These are phyloP conservation scores for Backusella psychrophila DNA, from an alignment of 192 early-diverging fungal species.

Conservation along the genomic window DNA sequence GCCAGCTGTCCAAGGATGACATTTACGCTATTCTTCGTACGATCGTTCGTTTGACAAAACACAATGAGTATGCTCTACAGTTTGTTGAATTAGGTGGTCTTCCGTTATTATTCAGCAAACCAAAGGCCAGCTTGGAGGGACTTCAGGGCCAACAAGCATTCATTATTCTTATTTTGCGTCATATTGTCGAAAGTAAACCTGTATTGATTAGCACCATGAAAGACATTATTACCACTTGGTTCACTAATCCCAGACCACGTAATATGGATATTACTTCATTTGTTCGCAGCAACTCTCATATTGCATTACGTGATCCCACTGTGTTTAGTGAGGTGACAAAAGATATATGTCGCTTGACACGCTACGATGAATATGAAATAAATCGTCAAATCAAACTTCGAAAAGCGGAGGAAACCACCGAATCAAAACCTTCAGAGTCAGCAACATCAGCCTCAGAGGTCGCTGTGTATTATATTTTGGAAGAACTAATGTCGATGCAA, in stretches of 20 bases:
- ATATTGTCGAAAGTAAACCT: slow-evolving; percentile 74
- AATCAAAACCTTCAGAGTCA: slow-evolving; percentile 14
- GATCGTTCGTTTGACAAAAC: slow-evolving; percentile 79
- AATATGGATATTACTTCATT: slow-evolving; percentile 68
- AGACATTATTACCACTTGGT: slow-evolving; percentile 72
- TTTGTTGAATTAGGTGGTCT: slow-evolving; percentile 74
- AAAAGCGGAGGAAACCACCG: slow-evolving; percentile 14
- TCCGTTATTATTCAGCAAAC: slow-evolving; percentile 58
- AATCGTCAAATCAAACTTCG: slow-evolving; percentile 52
- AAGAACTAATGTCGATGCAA: slow-evolving; percentile 21
- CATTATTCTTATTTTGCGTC: slow-evolving; percentile 83
- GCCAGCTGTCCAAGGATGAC: slow-evolving; percentile 45
- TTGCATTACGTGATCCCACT: slow-evolving; percentile 68
- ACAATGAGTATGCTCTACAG: slow-evolving; percentile 54
- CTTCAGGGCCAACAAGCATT: slow-evolving; percentile 80
- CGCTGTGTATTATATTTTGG: slow-evolving; percentile 27
- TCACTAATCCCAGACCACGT: slow-evolving; percentile 64
- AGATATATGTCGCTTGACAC: slow-evolving; percentile 61
- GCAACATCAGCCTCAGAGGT: slow-evolving; percentile 3
- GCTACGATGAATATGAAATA: slow-evolving; percentile 55
- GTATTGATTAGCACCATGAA: slow-evolving; percentile 70
- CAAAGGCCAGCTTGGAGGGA: slow-evolving; percentile 56
- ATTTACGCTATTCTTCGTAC: slow-evolving; percentile 74
- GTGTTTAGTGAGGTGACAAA: slow-evolving; percentile 63
- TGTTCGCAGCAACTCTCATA: slow-evolving; percentile 61